Evolutionary conservation across 1,284 basidiomycete genomes (phyloP), one percentile per base, ranked within the genome.

Genomic region (Grifola frondosa): DNA sequence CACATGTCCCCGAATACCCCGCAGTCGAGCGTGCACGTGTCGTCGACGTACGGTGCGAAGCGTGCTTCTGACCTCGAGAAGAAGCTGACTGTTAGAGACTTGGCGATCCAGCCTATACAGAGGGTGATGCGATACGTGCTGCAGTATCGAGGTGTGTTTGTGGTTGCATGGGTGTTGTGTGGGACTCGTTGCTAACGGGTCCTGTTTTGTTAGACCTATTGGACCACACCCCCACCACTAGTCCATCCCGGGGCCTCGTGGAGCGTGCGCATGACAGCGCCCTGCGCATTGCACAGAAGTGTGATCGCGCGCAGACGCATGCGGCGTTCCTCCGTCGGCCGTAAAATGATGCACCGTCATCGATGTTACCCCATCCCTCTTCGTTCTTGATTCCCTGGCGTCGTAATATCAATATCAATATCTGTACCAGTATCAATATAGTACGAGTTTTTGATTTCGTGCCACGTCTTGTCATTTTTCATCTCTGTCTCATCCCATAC

Each of bases 71-170:
- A 52, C 28, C 46, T 55, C 36, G 54, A 64, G 40, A 57, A 56
- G 49, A 58, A 59, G 23, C 68, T 67, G 15, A 58, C 63, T 19
- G 67, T 80, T 20, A 66, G 81, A 41, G 84, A 87, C 47, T 65
- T 86, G 8, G 84, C 80, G 4, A 87, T 87, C 49, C 66, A 82
- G 48, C 84, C 84, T 16, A 79, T 79, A 12, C 84, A 87, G 63
- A 67, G 84, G 39, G 75, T 84, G 19, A 81, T 78, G 70, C 72
- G 84, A 53, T 87, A 87, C 62, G 81, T 81, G 9, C 53, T 87
- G 38, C 67, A 85, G 34, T 87, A 79, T 53, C 72, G 71, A 67
- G 82, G 84, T 84, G 44, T 41, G 73, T 66, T 8, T 26, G 16
- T 33, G 31, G 30, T 31, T 38, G 21, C 49, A 25, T 45, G 23